Base-by-base conservation (phyloP, 129 eudicot genomes). In the Lactuca saligna region DNA sequence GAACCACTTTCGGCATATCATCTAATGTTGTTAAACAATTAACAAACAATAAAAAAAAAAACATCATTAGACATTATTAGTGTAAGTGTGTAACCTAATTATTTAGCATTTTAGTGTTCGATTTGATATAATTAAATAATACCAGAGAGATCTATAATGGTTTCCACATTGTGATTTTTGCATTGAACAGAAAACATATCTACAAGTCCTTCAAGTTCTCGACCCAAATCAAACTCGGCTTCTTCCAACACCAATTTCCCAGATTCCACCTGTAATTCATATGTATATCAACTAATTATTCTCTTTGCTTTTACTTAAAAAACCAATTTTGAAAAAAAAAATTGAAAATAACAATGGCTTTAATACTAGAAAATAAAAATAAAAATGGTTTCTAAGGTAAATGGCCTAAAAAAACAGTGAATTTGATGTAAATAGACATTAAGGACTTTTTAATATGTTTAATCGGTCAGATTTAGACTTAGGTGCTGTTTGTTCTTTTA, bases 111-210 rank as follows among this genome's bases (percentile, higher is more conserved):
- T 68, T 38, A 54, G 54, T 10, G 55, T 41, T 17, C 41, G 44
- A 39, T 57, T 41, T 57, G 33, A 57, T 69, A 3, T 42, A 42
- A 9, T 42, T 42, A 42, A 16, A 57, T 49, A 59, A 39, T 83
- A 87, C 98, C 98, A 57, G 95, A 81, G 73, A 93, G 92, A 83
- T 93, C 96, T 78, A 93, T 82, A 76, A 93, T 78, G 61, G 85
- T 90, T 72, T 93, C 98, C 44, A 93, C 95, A 42, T 93, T 82
- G 68, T 90, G 96, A 66, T 93, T 87, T 61, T 89, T 87, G 80
- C 97, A 85, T 79, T 89, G 96, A 59, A 93, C 97, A 42, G 97
- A 93, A 73, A 89, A 89, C 96, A 93, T 89, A 76, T 93, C 98
- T 6, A 89, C 75, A 68, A 93, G 95, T 59, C 98, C 98, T 83